Evolutionary conservation across 768 basidiomycete species (phyloP).

Genomic region (Sarcodon sp.): DNA sequence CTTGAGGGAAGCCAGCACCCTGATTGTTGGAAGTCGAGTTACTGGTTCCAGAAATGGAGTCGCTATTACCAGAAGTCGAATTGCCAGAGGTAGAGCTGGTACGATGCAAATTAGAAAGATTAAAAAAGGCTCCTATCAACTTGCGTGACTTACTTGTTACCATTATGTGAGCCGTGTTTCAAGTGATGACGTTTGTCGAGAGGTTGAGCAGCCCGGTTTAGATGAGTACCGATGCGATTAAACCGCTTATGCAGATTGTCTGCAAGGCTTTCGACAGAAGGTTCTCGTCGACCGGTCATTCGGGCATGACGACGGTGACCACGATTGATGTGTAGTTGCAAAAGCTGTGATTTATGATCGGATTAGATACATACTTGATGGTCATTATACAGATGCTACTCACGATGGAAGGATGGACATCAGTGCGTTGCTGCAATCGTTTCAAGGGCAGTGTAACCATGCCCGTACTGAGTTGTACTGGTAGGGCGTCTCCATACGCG

Average conservation of each 20-base stretch:
- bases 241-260: conserved; percentile 29
- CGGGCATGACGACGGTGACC: conserved; percentile 49
- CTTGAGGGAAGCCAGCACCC: conserved; percentile 12
- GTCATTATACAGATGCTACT: conserved; percentile 6
- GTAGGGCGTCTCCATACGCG: conserved; percentile 28
- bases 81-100: background rate
- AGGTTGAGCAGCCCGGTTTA: background rate
- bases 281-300: conserved; percentile 48
- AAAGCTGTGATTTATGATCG: conserved; percentile 23
- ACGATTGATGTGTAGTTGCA: conserved; percentile 64
- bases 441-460: conserved; percentile 30
- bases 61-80: background rate
- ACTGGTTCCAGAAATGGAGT: background rate
- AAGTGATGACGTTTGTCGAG: background rate
- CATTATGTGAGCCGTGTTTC: too few species aligned
- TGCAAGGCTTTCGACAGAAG: conserved; percentile 33
- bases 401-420: conserved; percentile 31
- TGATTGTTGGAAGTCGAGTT: background rate
- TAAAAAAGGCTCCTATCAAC: too few species aligned
- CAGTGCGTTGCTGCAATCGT: conserved; percentile 17
- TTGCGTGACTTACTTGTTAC: too few species aligned
- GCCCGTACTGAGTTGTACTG: conserved; percentile 19
- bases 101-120: too few species aligned
- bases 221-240: background rate
- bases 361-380: background rate